Base-by-base conservation (phyloP, 805 yeast genomes). In the Wickerhamia fluorescens region DNA sequence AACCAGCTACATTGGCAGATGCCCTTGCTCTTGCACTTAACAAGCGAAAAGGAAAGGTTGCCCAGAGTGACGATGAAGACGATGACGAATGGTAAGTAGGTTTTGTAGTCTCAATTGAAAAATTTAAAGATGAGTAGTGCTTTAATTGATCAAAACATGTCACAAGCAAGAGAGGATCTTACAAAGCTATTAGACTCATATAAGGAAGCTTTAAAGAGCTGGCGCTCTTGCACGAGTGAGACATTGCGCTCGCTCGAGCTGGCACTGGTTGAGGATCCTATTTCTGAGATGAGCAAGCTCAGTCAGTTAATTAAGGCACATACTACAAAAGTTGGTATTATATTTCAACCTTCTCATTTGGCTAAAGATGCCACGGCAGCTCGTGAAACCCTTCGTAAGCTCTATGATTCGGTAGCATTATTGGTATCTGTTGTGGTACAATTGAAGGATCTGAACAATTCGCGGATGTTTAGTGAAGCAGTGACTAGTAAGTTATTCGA, bases 1-100 rank as follows among this genome's bases (percentile, higher is more conserved):
- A 69, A 26, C 74, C 81, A 1, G 81, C 75, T 2, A 66, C 73
- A 9, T 58, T 87, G 34, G 95, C 95, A 2, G 94, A 84, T 53
- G 95, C 95, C 0, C 60, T 87, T 29, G 86, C 94, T 7, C 83
- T 83, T 11, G 97, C 96, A 3, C 67, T 89, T 40, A 82, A 69
- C 44, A 73, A 75, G 33, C 71, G 96, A 47, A 89, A 89, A 56
- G 75, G 72, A 13, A 86, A 85, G 52, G 94, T 89, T 6, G 70
- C 83, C 2, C 73, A 68, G 12, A 77, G 86, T 41, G 95, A 86
- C 39, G 92, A 81, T 35, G 94, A 83, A 42, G 92, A 82, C 39
- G 88, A 82, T 35, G 95, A 85, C 30, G 65, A 59, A 19, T 59
- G 64, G 63, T 58, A 32, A 40, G 12, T 7, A 10, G n/a, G n/a